Evolutionary conservation across 495 filamentous ascomycete species (phyloP), one percentile per base, ranked within the genome.

Genomic region (Apiosordaria backusii): DNA sequence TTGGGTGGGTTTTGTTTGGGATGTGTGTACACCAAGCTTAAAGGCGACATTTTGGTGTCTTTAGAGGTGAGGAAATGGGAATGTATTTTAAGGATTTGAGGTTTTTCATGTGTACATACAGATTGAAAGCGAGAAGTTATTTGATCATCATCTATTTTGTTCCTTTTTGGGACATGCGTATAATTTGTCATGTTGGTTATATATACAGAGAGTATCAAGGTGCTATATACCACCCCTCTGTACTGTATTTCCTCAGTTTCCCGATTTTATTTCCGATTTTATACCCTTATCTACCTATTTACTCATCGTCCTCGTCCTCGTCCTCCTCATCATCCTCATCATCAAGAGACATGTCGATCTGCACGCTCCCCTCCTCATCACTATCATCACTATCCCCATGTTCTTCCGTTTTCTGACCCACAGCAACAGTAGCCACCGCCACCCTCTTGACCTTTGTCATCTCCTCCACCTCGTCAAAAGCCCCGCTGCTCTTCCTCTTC

Each of bases 401-500:
- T n/a, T 50, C 59, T 25, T 29, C 26, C n/a, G 61, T 66, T 25
- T 65, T 57, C 50, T 60, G 63, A 4, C 4, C 65, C 23, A 59
- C 50, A 35, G 64, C 66, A 55, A 16, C 25, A 22, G 5, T 55
- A 22, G n/a, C 58, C 18, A 66, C 61, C 52, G 60, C 68, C 57
- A 67, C 64, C 55, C 65, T 58, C 58, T 67, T 70, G 29, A 27
- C 16, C 45, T 21, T 24, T 57, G 61, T 59, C 22, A 57, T 62
- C 23, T 19, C 65, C 21, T 54, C 67, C 16, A 54, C 69, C 1
- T 18, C 35, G 7, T 68, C 68, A 19, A 68, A 61, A 57, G 65
- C 65, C 50, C 80, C 78, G 45, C 68, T 79, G 52, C 70, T 80
- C 71, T 82, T 84, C 63, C 81, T 76, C 70, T 84, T 84, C 22